A percentile compares a stretch with the other conserved stretches of the same genome.
Evolutionary conservation across 345 rosid species (phyloP).

Genomic region (Luvunga scandens): DNA sequence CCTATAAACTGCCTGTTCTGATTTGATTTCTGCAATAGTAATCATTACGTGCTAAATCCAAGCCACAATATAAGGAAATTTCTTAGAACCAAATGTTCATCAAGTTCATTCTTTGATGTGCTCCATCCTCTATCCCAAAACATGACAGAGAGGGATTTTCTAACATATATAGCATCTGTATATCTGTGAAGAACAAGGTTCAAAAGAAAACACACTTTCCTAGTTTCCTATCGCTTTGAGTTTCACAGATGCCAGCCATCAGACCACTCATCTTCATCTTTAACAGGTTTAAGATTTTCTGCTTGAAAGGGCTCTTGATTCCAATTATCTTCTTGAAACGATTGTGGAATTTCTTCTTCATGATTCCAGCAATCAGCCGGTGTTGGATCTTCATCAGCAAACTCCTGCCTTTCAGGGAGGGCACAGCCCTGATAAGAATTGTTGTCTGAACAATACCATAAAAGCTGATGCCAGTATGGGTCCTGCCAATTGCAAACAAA

Average conservation of each 20-base stretch:
- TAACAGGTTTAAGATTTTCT: slow-evolving; percentile 30
- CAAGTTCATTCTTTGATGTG: background rate
- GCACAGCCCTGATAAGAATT: slow-evolving; percentile 71
- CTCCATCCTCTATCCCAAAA: background rate
- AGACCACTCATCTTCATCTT: slow-evolving; percentile 68
- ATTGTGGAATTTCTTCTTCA: slow-evolving; percentile 28
- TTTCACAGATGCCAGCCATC: slow-evolving; percentile 50
- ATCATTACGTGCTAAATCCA: background rate
- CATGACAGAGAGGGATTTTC: background rate
- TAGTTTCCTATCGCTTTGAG: background rate
- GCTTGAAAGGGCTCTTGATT: slow-evolving; percentile 22
- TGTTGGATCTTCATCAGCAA: background rate
- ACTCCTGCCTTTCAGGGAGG: slow-evolving; percentile 59
- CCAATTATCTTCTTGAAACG: slow-evolving; percentile 31
- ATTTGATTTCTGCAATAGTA: background rate
- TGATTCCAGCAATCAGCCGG: slow-evolving; percentile 20
- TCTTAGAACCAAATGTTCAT: background rate
- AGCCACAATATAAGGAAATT: background rate
- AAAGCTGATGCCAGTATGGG: slow-evolving; percentile 61
- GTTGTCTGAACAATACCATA: slow-evolving; percentile 75
- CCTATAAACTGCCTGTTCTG: background rate
- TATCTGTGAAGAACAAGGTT: background rate
- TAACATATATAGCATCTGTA: background rate
- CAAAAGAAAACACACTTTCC: background rate
- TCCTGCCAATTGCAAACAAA: slow-evolving; percentile 43